Evolutionary conservation across 768 basidiomycete genomes (phyloP).

Genomic region (Collybia mongolica): DNA sequence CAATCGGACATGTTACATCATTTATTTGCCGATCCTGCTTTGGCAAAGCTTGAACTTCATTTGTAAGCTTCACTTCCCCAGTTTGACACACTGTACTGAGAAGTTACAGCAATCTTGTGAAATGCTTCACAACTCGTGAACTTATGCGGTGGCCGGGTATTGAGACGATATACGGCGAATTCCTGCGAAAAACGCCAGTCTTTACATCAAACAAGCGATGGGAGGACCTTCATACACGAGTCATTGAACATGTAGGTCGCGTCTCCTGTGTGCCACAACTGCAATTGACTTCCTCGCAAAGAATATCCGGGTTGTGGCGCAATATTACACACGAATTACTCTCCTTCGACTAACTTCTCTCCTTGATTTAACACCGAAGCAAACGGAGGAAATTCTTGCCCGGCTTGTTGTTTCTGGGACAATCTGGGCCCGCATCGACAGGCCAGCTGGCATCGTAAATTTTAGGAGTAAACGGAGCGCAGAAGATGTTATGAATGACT

Average conservation of each 20-base stretch:
- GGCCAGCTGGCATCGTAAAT: constrained; percentile 85
- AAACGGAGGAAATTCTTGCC: constrained; percentile 88
- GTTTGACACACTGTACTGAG: constrained; percentile 9
- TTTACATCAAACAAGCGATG: constrained; percentile 80
- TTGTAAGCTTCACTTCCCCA: constrained; percentile 49
- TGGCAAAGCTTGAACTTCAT: constrained; percentile 80
- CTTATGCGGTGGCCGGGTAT: constrained; percentile 98
- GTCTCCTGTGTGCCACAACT: background rate
- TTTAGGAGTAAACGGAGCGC: constrained; percentile 82
- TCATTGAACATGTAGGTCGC: constrained; percentile 88
- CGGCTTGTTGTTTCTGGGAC: constrained; percentile 90
- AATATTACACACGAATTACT: constrained; percentile 94
- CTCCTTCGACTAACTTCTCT: constrained; percentile 79
- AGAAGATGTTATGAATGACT: constrained; percentile 96
- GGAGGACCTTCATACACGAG: constrained; percentile 93
- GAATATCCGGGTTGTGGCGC: constrained; percentile 94
- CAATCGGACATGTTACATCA: constrained; percentile 97
- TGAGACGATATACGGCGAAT: constrained; percentile 81
- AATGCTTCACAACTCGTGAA: constrained; percentile 90
- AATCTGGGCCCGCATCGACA: constrained; percentile 92
- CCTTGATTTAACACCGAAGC: constrained; percentile 77
- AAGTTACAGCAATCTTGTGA: constrained; percentile 78
- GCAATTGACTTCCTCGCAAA: constrained; percentile 26
- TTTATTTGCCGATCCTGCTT: constrained; percentile 73
- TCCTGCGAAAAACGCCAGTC: constrained; percentile 75